These are phyloP conservation scores for Mrakia frigida DNA, from an alignment of 768 basidiomycete species.

Conservation along the genomic window DNA sequence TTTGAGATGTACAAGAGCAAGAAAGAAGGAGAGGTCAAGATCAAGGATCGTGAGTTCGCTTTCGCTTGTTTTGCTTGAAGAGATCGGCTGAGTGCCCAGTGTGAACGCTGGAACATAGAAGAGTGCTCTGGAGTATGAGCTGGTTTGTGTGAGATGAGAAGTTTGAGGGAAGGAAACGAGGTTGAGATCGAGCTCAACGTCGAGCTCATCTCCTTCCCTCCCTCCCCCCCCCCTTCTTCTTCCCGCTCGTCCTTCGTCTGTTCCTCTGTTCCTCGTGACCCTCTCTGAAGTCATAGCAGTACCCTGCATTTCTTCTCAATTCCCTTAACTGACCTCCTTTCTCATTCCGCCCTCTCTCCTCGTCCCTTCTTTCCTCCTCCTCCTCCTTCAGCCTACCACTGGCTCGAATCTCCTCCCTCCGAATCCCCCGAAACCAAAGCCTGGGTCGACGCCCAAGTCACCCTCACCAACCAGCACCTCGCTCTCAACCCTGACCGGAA, in stretches of 20 bases:
- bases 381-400: constrained; percentile 48
- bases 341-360: constrained; percentile 38
- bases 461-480: constrained; percentile 54
- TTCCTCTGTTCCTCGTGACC: not conserved
- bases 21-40: constrained; percentile 56
- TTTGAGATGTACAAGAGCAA: constrained; percentile 66
- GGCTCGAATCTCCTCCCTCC: constrained; percentile 56
- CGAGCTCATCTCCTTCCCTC: not conserved
- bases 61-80: not conserved
- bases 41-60: constrained; percentile 40
- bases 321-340: not conserved
- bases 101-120: not conserved
- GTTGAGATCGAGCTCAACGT: not conserved
- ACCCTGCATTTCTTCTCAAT: constrained; percentile 31
- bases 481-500: constrained; percentile 59
- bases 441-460: constrained; percentile 40
- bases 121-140: not conserved
- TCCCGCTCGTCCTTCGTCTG: too few species aligned
- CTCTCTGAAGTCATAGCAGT: too few species aligned
- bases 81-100: not conserved
- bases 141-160: not conserved
- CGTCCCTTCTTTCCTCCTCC: constrained; percentile 38
- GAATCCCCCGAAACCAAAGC: constrained; percentile 59
- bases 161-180: not conserved
- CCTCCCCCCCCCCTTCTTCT: too few species aligned